Conservation (phyloP, 176 grass and related monocot genomes). For the Rhynchospora pubera region DNA sequence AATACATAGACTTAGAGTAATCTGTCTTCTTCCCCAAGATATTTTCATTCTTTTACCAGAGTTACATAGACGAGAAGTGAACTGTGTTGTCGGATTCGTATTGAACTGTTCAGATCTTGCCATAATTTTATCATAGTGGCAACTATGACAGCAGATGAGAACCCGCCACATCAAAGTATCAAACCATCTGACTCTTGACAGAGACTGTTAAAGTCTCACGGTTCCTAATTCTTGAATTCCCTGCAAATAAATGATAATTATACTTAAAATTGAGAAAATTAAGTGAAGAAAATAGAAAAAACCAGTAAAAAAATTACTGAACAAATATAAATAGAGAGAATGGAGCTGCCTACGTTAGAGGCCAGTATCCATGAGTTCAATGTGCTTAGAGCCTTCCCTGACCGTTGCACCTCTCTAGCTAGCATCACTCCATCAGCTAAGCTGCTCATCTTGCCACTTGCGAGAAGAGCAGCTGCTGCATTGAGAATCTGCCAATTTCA, state of each 20-base stretch:
- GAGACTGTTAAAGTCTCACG: neutral
- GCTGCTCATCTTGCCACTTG: slow-evolving; percentile 46
- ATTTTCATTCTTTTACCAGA: too few relatives aligned
- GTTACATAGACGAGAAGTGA: too few relatives aligned
- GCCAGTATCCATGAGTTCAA: slow-evolving; percentile 61
- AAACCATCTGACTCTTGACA: neutral
- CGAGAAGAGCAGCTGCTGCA: slow-evolving; percentile 72
- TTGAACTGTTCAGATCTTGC: too few relatives aligned
- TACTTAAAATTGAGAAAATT: neutral
- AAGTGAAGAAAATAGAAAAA: neutral
- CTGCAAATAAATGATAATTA: neutral
- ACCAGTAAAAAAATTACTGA: neutral
- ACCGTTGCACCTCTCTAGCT: slow-evolving; percentile 67
- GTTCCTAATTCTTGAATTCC: neutral
- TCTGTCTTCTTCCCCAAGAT: neutral
- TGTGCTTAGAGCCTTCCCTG: slow-evolving; percentile 61
- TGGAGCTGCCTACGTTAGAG: slow-evolving; percentile 46
- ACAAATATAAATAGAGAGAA: neutral
- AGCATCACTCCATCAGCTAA: slow-evolving; percentile 55
- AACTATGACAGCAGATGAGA: too few relatives aligned
- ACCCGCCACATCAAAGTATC: neutral
- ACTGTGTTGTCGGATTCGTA: too few relatives aligned
- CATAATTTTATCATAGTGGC: too few relatives aligned
- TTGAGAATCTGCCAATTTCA: slow-evolving; percentile 47
- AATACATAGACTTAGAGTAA: neutral